A percentile compares a stretch with the other conserved stretches of the same genome.
Conservation (phyloP, 371 early-diverging fungal species). For the Mortierella sp. region DNA sequence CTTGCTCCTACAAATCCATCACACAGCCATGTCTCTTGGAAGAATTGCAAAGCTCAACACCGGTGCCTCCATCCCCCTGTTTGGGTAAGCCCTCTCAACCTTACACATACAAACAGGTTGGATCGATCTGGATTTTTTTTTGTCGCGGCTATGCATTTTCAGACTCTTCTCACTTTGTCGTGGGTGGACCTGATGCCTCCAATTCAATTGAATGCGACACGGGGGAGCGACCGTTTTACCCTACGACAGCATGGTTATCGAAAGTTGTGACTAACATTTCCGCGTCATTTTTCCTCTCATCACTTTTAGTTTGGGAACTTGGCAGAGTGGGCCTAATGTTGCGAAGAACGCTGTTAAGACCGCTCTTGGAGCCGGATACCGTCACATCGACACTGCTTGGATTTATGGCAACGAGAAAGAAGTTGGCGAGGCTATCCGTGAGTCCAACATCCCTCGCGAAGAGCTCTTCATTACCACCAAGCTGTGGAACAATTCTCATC, state of each 20-base stretch:
- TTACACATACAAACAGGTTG: neutral
- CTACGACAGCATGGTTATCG: too few relatives aligned
- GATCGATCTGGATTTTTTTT: neutral
- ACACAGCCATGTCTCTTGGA: conserved; percentile 48
- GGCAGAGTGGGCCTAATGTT: conserved; percentile 67
- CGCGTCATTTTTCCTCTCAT: neutral
- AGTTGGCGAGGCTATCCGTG: conserved; percentile 79
- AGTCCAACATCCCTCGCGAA: conserved; percentile 69
- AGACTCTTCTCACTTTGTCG: too few relatives aligned
- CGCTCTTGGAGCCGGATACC: conserved; percentile 74
- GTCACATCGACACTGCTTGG: conserved; percentile 79
- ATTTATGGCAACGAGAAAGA: conserved; percentile 87
- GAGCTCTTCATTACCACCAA: conserved; percentile 91
- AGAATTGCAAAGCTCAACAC: conserved; percentile 61
- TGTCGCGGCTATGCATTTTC: too few relatives aligned
- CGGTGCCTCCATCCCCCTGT: conserved; percentile 62
- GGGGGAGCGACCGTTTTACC: too few relatives aligned
- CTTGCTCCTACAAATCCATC: neutral
- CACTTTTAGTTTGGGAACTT: conserved; percentile 65
- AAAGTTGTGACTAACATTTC: neutral
- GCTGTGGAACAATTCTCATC: conserved; percentile 89
- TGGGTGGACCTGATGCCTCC: too few relatives aligned
- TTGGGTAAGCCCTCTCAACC: conserved; percentile 41
- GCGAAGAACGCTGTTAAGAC: conserved; percentile 69
- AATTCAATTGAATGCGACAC: too few relatives aligned